These are phyloP conservation scores for Fonsecaea monophora DNA, from an alignment of 2,329 filamentous ascomycete species.

Conservation along the genomic window DNA sequence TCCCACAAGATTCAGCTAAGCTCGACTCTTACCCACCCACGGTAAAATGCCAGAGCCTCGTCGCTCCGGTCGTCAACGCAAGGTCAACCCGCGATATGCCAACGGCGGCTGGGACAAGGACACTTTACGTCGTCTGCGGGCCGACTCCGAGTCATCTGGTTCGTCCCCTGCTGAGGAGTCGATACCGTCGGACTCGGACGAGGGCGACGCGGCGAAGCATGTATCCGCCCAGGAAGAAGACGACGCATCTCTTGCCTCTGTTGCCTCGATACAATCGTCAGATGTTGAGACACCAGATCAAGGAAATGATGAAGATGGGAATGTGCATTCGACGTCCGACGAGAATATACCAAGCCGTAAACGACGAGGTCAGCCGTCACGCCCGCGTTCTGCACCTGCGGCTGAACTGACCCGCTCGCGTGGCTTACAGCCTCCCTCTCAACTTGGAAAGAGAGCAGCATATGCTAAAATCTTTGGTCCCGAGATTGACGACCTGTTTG, in stretches of 20 bases:
- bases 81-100: slow-evolving; percentile 36
- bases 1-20: neutral
- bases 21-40: neutral
- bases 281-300: slow-evolving; percentile 20
- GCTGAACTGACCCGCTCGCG: slow-evolving; percentile 46
- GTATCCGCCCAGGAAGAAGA: slow-evolving; percentile 17
- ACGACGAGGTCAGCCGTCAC: neutral
- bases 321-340: slow-evolving; percentile 17
- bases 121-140: slow-evolving; percentile 33
- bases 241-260: slow-evolving; percentile 15
- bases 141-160: slow-evolving; percentile 34
- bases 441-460: slow-evolving; percentile 53
- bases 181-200: slow-evolving; percentile 1
- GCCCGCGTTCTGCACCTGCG: neutral
- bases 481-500: slow-evolving; percentile 56
- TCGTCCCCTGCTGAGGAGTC: slow-evolving; percentile 26
- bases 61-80: slow-evolving; percentile 37
- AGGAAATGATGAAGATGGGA: slow-evolving; percentile 25
- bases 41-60: slow-evolving; percentile 28
- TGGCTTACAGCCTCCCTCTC: slow-evolving; percentile 48
- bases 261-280: slow-evolving; percentile 13
- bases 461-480: slow-evolving; percentile 60
- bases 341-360: slow-evolving; percentile 3
- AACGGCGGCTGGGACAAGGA: slow-evolving; percentile 38
- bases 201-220: slow-evolving; percentile 8